Percentiles rank a stretch among this genome's conserved stretches.
Conservation (phyloP, 768 basidiomycete genomes). For the Postia placenta region DNA sequence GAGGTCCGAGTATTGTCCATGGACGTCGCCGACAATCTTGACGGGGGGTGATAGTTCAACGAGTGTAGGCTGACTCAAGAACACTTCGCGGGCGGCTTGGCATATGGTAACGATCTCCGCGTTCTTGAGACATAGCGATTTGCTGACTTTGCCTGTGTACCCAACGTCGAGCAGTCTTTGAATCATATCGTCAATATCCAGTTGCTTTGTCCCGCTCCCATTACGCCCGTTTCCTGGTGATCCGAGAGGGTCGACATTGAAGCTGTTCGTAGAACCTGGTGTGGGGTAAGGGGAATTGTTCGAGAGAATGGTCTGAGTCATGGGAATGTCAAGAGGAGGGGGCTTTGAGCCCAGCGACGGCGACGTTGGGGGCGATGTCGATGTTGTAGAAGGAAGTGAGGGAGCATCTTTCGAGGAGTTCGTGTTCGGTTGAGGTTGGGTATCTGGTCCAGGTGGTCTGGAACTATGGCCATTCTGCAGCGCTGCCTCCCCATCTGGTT, state of each 20-base stretch:
- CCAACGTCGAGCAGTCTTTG: conserved; percentile 92
- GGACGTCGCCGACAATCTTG: conserved; percentile 99
- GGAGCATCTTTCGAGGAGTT: conserved; percentile 28
- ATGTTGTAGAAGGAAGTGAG: conserved; percentile 25
- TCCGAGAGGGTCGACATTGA: conserved; percentile 31
- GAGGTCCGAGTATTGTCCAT: conserved; percentile 98
- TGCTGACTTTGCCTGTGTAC: conserved; percentile 97
- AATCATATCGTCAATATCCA: conserved; percentile 99
- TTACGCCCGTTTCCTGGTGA: conserved; percentile 38
- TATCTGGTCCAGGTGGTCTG: conserved; percentile 19
- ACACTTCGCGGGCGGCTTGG: conserved; percentile 92
- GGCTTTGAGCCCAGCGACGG: conserved; percentile 31
- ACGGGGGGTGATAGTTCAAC: conserved; percentile 97
- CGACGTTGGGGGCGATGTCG: conserved; percentile 18
- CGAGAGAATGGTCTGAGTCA: conserved; percentile 74
- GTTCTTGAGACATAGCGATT: conserved; percentile 92
- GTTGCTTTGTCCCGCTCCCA: conserved; percentile 59
- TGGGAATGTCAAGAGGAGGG: conserved; percentile 69
- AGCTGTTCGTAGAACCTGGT: conserved; percentile 38
- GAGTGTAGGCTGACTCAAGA: conserved; percentile 93
- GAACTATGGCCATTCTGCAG: conserved; percentile 34
- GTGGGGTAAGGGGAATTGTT: conserved; percentile 39
- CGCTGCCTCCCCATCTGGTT: conserved; percentile 27
- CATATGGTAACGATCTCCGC: conserved; percentile 93
- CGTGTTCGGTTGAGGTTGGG: conserved; percentile 10